These are phyloP conservation scores for Quercus tomentella DNA, from an alignment of 331 rosid genomes.

Conservation along the genomic window DNA sequence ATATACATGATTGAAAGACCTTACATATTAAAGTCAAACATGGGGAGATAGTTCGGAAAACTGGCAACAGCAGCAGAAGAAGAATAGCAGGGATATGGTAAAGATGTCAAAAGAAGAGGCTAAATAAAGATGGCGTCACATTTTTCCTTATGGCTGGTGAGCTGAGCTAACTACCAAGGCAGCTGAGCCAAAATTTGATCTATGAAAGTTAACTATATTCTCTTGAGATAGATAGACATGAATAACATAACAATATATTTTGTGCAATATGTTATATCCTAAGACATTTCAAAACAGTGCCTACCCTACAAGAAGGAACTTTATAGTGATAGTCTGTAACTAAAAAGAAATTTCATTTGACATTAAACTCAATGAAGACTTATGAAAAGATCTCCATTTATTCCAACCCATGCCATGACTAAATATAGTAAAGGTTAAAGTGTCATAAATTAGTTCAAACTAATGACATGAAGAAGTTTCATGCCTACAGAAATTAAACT, in stretches of 20 bases:
- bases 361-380: not conserved
- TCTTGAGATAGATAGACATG: not conserved
- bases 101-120: not conserved
- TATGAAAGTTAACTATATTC: not conserved
- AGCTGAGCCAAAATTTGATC: not conserved
- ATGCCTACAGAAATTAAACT: not conserved
- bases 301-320: no score
- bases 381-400: not conserved
- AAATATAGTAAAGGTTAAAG: conserved; percentile 7
- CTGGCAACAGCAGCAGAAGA: not conserved
- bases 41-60: not conserved
- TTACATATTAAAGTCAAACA: not conserved
- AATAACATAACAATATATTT: not conserved
- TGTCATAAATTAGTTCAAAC: not conserved
- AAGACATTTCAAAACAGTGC: no score
- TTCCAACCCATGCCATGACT: not conserved
- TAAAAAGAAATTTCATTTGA: not conserved
- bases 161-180: not conserved
- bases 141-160: not conserved
- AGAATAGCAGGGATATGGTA: not conserved
- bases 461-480: conserved; percentile 14
- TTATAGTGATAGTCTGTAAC: no score
- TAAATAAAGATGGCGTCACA: not conserved
- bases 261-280: no score
- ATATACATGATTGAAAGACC: not conserved